Evolutionary conservation across 305 asterid species (phyloP).

Genomic region (Fraxinus albicans): DNA sequence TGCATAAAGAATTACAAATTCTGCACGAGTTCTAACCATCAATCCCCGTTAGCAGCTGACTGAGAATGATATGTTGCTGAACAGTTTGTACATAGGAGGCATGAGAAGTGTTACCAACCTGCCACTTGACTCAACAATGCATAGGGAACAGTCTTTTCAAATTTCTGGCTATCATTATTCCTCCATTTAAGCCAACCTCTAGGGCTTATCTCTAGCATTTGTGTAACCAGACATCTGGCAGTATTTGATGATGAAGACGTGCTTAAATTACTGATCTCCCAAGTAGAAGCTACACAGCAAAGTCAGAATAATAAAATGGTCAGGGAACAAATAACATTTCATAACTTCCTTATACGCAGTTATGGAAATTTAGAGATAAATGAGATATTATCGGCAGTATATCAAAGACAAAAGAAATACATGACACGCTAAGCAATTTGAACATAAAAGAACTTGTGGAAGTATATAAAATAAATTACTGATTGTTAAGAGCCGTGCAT

Average conservation of each 20-base stretch:
- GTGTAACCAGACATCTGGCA: slow-evolving; percentile 78
- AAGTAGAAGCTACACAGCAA: slow-evolving; percentile 73
- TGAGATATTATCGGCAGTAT: slow-evolving; percentile 4
- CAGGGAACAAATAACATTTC: slow-evolving; percentile 22
- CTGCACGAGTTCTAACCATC: slow-evolving; percentile 4
- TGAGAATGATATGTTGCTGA: neutral
- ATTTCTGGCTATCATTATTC: slow-evolving; percentile 56
- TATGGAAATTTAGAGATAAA: neutral
- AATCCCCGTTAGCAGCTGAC: neutral
- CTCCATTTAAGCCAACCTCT: slow-evolving; percentile 91
- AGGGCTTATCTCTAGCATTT: slow-evolving; percentile 76
- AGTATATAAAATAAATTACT: slow-evolving; percentile 1
- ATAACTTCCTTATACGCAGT: slow-evolving; percentile 5
- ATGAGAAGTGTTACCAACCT: slow-evolving; percentile 55
- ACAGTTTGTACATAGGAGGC: slow-evolving; percentile 19
- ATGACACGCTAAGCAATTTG: slow-evolving; percentile 12
- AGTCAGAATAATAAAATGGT: slow-evolving; percentile 26
- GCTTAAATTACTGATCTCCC: slow-evolving; percentile 86
- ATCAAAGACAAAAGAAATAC: neutral
- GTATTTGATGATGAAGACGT: slow-evolving; percentile 45
- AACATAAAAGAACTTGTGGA: neutral
- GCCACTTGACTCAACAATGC: slow-evolving; percentile 94
- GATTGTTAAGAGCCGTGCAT: slow-evolving; percentile 9
- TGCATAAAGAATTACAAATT: neutral
- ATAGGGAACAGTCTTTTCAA: slow-evolving; percentile 84